Percentiles rank a stretch among this genome's conserved stretches.
Conservation (phyloP, 1,284 basidiomycete species). For the Ustilago shanxiensis region DNA sequence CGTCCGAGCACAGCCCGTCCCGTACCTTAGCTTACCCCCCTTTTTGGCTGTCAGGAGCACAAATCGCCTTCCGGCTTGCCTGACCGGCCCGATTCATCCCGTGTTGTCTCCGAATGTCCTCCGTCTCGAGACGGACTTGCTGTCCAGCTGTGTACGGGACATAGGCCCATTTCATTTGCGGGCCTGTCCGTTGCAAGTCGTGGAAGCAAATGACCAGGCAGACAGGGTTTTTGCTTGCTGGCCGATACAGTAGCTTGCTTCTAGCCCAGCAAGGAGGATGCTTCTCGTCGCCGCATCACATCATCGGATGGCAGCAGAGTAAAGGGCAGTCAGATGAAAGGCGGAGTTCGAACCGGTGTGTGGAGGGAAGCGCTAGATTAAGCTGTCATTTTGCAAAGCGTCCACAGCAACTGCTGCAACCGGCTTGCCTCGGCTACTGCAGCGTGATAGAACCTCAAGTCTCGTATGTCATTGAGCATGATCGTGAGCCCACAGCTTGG, state of each 20-base stretch:
- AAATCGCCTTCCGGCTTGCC: not conserved
- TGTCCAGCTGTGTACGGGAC: not conserved
- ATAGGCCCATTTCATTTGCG: too few relatives aligned
- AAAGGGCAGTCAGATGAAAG: not conserved
- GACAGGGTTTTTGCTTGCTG: too few relatives aligned
- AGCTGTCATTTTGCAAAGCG: not conserved
- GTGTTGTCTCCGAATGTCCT: not conserved
- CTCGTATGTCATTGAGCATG: conserved; percentile 14
- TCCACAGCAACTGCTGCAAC: not conserved
- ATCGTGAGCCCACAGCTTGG: not conserved
- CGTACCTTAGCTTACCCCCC: not conserved
- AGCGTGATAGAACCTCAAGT: not conserved
- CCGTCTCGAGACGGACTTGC: not conserved
- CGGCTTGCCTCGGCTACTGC: not conserved
- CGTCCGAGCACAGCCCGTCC: conserved; percentile 10
- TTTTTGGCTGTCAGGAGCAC: not conserved
- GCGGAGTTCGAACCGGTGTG: conserved; percentile 3
- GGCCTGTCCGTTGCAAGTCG: too few relatives aligned
- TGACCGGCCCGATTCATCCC: not conserved
- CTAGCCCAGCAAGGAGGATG: not conserved
- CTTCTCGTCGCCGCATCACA: conserved; percentile 1
- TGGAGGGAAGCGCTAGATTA: not conserved
- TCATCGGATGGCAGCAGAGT: not conserved
- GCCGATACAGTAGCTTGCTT: not conserved
- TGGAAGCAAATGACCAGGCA: too few relatives aligned